These are phyloP conservation scores for Trypanosoma scelopori DNA, from an alignment of 208 protist genomes.

Conservation along the genomic window DNA sequence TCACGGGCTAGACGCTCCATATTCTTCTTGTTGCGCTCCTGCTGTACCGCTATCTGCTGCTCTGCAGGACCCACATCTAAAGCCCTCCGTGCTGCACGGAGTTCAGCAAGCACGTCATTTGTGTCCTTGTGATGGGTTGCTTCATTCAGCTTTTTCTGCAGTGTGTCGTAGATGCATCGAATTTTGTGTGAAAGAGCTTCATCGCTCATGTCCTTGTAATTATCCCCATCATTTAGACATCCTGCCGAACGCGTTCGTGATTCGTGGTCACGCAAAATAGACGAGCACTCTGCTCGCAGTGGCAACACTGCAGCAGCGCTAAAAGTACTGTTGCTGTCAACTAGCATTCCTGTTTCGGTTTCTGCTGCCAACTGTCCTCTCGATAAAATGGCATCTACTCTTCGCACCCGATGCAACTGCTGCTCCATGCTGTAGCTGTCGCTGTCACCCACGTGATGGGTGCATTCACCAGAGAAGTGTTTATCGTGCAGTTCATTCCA, in stretches of 20 bases:
- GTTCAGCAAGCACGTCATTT: slow-evolving; percentile 22
- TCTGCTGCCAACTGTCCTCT: not conserved
- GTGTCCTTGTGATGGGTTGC: not conserved
- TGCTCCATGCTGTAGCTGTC: not conserved
- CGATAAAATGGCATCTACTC: slow-evolving; percentile 7
- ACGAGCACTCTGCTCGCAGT: slow-evolving; percentile 1
- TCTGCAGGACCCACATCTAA: slow-evolving; percentile 30
- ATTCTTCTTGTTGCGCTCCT: slow-evolving; percentile 34
- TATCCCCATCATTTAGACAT: not conserved
- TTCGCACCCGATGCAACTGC: slow-evolving; percentile 9
- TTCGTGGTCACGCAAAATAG: slow-evolving; percentile 13
- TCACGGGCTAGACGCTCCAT: slow-evolving; percentile 40
- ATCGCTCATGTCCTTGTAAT: not conserved
- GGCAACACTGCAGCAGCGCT: not conserved
- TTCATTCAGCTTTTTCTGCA: not conserved
- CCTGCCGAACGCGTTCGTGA: not conserved
- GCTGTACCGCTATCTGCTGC: slow-evolving; percentile 36
- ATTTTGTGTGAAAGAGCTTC: slow-evolving; percentile 7
- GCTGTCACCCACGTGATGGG: not conserved
- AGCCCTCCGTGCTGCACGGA: slow-evolving; percentile 17
- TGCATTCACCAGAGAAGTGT: slow-evolving; percentile 8
- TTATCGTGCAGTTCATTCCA: slow-evolving; percentile 25
- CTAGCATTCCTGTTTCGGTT: not conserved
- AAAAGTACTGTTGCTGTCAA: not conserved
- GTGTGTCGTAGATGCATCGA: slow-evolving; percentile 4